Conservation (phyloP, 345 rosid species). For the Litchi chinensis region DNA sequence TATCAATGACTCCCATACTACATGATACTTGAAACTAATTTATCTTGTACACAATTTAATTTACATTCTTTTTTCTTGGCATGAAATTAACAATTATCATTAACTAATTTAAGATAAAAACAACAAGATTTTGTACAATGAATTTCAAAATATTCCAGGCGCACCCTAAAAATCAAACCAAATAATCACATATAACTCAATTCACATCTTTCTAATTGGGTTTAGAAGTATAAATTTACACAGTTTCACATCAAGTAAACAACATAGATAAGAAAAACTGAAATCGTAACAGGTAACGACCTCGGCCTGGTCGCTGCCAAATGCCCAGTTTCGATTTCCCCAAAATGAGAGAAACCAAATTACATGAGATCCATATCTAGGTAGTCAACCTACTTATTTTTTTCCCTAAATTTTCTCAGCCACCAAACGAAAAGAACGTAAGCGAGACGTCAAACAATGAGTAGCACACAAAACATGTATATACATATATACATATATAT, state of each 20-base stretch:
- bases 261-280: background rate
- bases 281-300: background rate
- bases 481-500: too few relatives aligned
- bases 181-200: too few relatives aligned
- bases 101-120: too few relatives aligned
- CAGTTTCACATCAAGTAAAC: background rate
- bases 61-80: too few relatives aligned
- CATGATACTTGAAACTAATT: background rate
- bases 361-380: background rate
- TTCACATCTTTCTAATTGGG: background rate
- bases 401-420: background rate
- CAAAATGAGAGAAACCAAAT: background rate
- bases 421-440: background rate
- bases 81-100: too few relatives aligned
- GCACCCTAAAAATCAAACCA: too few relatives aligned
- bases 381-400: background rate
- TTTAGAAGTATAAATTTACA: background rate
- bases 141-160: too few relatives aligned
- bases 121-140: too few relatives aligned
- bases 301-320: background rate
- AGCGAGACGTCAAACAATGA: background rate
- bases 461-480: background rate
- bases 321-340: background rate
- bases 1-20: background rate
- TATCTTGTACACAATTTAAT: background rate